A percentile compares a stretch with the other conserved stretches of the same genome.
phyloP scores from a whole-genome alignment of 345 rosid genomes.

The Acer campestre region DNA sequence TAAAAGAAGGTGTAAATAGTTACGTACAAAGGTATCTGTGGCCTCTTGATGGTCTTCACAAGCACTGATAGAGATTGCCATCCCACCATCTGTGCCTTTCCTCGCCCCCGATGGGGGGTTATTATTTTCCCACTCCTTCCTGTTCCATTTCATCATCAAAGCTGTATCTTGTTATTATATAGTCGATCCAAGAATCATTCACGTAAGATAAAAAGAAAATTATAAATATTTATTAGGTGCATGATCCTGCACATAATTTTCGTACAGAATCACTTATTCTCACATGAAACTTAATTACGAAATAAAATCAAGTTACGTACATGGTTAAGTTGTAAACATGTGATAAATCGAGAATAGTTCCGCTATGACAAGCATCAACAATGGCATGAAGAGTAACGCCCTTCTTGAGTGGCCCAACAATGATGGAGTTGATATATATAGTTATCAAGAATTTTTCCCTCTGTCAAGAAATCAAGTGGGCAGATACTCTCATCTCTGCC shows the following conservation, averaged over 20 bases:
- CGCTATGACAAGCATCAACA: slow-evolving; percentile 47
- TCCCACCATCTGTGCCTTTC: slow-evolving; percentile 53
- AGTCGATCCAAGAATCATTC: too few relatives aligned
- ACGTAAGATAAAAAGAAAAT: too few relatives aligned
- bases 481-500: slow-evolving; percentile 47
- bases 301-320: neutral
- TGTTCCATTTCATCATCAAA: neutral
- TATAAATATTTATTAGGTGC: too few relatives aligned
- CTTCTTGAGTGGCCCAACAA: slow-evolving; percentile 40
- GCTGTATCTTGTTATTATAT: too few relatives aligned
- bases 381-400: slow-evolving; percentile 52
- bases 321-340: neutral
- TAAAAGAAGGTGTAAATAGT: too few relatives aligned
- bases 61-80: slow-evolving; percentile 52
- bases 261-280: too few relatives aligned
- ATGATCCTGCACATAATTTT: too few relatives aligned
- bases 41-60: slow-evolving; percentile 46
- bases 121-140: slow-evolving; percentile 38
- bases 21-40: slow-evolving; percentile 45
- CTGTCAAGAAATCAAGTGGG: slow-evolving; percentile 39
- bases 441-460: slow-evolving; percentile 42
- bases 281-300: too few relatives aligned
- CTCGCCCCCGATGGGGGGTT: slow-evolving; percentile 37
- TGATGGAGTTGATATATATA: slow-evolving; percentile 38
- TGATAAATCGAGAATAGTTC: neutral